These are phyloP conservation scores for Punctularia strigosozonata DNA, from an alignment of 768 basidiomycete genomes.

Conservation along the genomic window DNA sequence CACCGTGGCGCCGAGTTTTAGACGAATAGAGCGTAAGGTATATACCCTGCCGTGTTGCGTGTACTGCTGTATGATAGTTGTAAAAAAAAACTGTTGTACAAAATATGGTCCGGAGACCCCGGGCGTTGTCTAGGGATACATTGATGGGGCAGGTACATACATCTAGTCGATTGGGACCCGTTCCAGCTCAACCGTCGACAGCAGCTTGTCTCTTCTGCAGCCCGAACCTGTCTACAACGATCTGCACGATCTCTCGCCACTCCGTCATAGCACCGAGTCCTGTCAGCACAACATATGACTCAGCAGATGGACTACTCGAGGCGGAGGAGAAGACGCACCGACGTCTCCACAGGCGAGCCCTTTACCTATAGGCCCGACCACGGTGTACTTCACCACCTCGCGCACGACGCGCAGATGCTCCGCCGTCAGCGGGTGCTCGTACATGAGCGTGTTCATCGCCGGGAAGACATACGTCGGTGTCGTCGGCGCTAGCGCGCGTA, in stretches of 20 bases:
- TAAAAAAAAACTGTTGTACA: too few species aligned
- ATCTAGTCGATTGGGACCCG: too few species aligned
- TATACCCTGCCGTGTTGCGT: too few species aligned
- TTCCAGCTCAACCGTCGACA: too few species aligned
- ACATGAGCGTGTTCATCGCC: constrained; percentile 99
- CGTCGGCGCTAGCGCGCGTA: constrained; percentile 72
- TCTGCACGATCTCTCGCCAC: constrained; percentile 79
- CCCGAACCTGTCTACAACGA: constrained; percentile 48
- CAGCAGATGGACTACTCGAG: neutral
- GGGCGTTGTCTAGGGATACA: too few species aligned
- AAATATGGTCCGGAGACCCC: too few species aligned
- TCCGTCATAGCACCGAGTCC: constrained; percentile 94
- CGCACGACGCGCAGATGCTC: constrained; percentile 68
- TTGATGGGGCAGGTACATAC: too few species aligned
- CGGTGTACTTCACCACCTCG: constrained; percentile 67
- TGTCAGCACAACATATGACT: constrained; percentile 15
- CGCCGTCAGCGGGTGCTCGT: constrained; percentile 82
- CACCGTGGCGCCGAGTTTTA: too few species aligned
- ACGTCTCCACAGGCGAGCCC: constrained; percentile 84
- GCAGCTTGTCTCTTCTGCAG: constrained; percentile 6
- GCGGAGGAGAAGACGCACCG: constrained; percentile 35
- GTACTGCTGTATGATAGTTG: too few species aligned
- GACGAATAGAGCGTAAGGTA: too few species aligned
- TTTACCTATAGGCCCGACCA: constrained; percentile 86
- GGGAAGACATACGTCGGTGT: constrained; percentile 90